Conservation (phyloP, 768 basidiomycete genomes). For the Podaxis pistillaris region DNA sequence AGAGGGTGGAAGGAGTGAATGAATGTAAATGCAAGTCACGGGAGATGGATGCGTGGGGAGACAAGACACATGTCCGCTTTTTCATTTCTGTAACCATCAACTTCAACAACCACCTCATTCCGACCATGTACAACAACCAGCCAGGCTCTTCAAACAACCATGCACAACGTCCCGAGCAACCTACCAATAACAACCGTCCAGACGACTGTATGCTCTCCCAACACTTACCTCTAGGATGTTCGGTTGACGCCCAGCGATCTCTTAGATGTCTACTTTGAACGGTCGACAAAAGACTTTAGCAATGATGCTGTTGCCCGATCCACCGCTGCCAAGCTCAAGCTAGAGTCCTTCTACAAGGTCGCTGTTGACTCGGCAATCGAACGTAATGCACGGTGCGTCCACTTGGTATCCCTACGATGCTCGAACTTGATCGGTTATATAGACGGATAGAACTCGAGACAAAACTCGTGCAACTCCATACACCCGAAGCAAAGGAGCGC, state of each 20-base stretch:
- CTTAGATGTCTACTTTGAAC: conserved; percentile 95
- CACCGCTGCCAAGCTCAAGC: conserved; percentile 92
- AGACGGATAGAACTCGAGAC: conserved; percentile 91
- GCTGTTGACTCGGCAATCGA: conserved; percentile 97
- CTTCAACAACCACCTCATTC: background rate
- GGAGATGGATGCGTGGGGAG: conserved; percentile 20
- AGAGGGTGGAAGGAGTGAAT: background rate
- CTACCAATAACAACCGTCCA: conserved; percentile 35
- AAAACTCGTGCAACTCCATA: conserved; percentile 70
- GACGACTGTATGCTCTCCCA: conserved; percentile 40
- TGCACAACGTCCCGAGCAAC: conserved; percentile 34
- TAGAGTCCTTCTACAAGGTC: conserved; percentile 97
- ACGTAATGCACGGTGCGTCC: conserved; percentile 79
- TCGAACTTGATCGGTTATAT: conserved; percentile 8
- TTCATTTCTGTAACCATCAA: conserved; percentile 9
- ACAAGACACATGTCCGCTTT: conserved; percentile 14
- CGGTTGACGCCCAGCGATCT: conserved; percentile 15
- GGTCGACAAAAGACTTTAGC: conserved; percentile 78
- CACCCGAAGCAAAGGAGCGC: conserved; percentile 82
- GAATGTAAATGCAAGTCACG: conserved; percentile 6
- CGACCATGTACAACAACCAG: conserved; percentile 33
- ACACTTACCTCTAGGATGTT: background rate
- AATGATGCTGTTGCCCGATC: conserved; percentile 86
- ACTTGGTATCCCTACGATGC: background rate
- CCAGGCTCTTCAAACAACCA: conserved; percentile 30